A percentile compares a stretch with the other conserved stretches of the same genome.
phyloP scores from a whole-genome alignment of 176 grass and related monocot genomes.

The Carex kokanica region DNA sequence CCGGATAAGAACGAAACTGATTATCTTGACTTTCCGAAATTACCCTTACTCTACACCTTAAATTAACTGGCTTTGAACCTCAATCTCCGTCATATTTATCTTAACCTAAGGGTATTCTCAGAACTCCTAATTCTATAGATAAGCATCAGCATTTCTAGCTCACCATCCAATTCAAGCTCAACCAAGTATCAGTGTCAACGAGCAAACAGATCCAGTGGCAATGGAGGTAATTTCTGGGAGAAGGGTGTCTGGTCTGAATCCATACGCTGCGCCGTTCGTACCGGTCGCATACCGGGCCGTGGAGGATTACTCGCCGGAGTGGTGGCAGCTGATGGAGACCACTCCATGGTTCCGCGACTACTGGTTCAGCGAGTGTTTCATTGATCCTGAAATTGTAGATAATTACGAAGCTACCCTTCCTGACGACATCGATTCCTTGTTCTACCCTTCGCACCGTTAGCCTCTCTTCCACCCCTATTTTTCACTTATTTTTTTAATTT shows the following conservation, averaged over 20 bases:
- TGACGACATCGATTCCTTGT: slow-evolving; percentile 8
- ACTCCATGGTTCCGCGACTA: slow-evolving; percentile 78
- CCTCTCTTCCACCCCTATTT: not conserved
- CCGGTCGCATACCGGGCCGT: slow-evolving; percentile 52
- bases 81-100: not conserved
- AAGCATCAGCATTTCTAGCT: not conserved
- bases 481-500: not conserved
- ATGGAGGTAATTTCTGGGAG: slow-evolving; percentile 32
- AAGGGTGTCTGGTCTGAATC: slow-evolving; percentile 46
- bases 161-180: not conserved
- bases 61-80: not conserved
- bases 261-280: slow-evolving; percentile 72
- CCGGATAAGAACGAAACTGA: slow-evolving; percentile 25
- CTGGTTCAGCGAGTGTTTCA: slow-evolving; percentile 59
- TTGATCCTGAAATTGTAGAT: slow-evolving; percentile 14
- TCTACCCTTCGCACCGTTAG: slow-evolving; percentile 10
- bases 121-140: slow-evolving; percentile 21
- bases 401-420: slow-evolving; percentile 23
- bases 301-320: slow-evolving; percentile 94
- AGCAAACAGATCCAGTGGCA: not conserved
- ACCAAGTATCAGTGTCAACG: not conserved
- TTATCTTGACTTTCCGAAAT: not conserved
- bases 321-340: slow-evolving; percentile 90
- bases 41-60: not conserved
- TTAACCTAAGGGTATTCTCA: not conserved